A percentile compares a stretch with the other conserved stretches of the same genome.
Evolutionary conservation across 352 stramenopile genomes (phyloP).

Genomic region (Plasmopara halstedii): DNA sequence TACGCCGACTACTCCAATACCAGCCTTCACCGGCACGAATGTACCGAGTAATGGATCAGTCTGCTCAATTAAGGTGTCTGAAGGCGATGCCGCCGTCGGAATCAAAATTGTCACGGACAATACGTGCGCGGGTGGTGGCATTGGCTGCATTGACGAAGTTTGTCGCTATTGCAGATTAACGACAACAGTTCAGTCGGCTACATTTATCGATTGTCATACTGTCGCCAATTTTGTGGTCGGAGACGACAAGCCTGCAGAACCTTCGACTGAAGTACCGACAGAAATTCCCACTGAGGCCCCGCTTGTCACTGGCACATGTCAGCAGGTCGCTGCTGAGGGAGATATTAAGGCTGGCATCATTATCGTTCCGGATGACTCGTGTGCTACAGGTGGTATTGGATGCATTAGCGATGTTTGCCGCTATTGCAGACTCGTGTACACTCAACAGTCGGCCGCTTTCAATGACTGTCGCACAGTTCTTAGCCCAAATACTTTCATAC

Average conservation of each 20-base stretch:
- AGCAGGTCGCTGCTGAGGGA: slow-evolving; percentile 7
- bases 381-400: slow-evolving; percentile 20
- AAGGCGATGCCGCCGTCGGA: slow-evolving; percentile 18
- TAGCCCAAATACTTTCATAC: neutral
- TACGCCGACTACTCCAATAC: slow-evolving; percentile 2
- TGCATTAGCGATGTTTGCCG: slow-evolving; percentile 25
- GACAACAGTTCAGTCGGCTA: slow-evolving; percentile 23
- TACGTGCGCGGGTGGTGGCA: slow-evolving; percentile 19
- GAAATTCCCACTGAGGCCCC: slow-evolving; percentile 1
- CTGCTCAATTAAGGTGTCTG: slow-evolving; percentile 6
- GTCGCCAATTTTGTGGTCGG: slow-evolving; percentile 2
- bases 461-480: slow-evolving; percentile 15
- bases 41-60: neutral
- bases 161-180: slow-evolving; percentile 33
- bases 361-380: slow-evolving; percentile 21
- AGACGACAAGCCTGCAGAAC: neutral
- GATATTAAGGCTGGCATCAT: slow-evolving; percentile 21
- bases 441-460: slow-evolving; percentile 17
- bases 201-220: slow-evolving; percentile 13
- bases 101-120: slow-evolving; percentile 22
- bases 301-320: slow-evolving; percentile 1
- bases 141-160: slow-evolving; percentile 28
- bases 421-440: slow-evolving; percentile 24
- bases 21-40: neutral
- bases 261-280: neutral